Evolutionary conservation across 768 basidiomycete species (phyloP).

Genomic region (Termitomyces sp.): DNA sequence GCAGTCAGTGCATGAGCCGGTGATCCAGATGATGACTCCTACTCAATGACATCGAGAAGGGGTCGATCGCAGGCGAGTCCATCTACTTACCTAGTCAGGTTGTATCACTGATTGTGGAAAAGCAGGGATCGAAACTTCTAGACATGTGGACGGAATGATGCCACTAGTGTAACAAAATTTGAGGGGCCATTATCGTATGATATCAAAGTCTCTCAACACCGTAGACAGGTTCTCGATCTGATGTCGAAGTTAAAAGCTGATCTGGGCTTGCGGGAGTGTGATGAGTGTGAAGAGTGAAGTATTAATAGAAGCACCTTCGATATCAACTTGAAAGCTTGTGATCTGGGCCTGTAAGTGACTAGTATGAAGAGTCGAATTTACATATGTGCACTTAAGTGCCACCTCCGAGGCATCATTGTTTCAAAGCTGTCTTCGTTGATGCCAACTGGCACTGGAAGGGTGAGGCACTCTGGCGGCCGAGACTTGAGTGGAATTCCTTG

Average conservation of each 20-base stretch:
- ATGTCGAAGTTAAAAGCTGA: not conserved
- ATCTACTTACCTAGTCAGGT: not conserved
- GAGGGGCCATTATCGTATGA: not conserved
- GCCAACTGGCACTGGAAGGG: not conserved
- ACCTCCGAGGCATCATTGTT: not conserved
- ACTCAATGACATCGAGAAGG: too few relatives aligned
- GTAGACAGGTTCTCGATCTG: not conserved
- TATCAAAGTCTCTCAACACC: not conserved
- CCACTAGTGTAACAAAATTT: not conserved
- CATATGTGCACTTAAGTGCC: not conserved
- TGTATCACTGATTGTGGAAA: not conserved
- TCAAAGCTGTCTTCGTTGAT: not conserved
- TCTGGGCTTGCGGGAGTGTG: not conserved
- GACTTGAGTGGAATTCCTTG: not conserved
- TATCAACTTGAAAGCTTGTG: not conserved
- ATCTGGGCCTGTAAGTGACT: not conserved
- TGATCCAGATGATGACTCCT: not conserved
- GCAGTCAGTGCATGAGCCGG: too few relatives aligned
- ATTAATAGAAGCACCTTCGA: not conserved
- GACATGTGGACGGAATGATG: not conserved
- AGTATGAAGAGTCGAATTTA: not conserved
- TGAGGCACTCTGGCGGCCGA: not conserved
- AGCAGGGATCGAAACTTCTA: not conserved
- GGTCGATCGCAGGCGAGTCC: not conserved
- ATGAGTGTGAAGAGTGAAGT: not conserved